Base-by-base conservation (phyloP, 345 rosid species). In the Corchorus capsularis region DNA sequence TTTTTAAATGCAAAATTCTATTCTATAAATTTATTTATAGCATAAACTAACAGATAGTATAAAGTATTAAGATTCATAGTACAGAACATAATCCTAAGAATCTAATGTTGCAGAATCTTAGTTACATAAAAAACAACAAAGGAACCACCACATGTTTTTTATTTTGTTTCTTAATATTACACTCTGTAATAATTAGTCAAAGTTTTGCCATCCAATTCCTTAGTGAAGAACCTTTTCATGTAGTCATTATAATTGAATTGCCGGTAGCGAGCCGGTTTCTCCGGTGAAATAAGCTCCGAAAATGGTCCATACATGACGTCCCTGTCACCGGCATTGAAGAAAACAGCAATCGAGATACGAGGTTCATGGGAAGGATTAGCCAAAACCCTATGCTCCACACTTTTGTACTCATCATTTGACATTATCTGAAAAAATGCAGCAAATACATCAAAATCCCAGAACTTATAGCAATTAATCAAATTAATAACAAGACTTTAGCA, bases 361-460 rank as follows among this genome's bases (percentile, higher is more conserved):
- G 91, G 77, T 47, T 85, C 75, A 0, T 0, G 57, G 2, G 73
- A 56, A 1, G 86, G 74, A 77, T 86, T 87, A 0, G 91, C 93
- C 77, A 86, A 64, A 63, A 83, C 88, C 50, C 89, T 77, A 82
- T 87, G 87, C 50, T 84, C 86, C 37, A 80, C 85, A 17, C 92
- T 87, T 72, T 2, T 78, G 77, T 84, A 87, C 71, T 86, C 88
- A 17, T 84, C 85, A 35, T 89, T 89, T 0, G 90, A 85, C 75
- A 89, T 4, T 1, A 89, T 89, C 89, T 89, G 78, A 43, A 50
- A 63, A 19, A 47, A 47, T 32, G 35, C 10, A 49, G 13, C 77
- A 27, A 60, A 73, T 6, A 12, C 20, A 39, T 53, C 55, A 46
- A 37, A 12, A 27, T 17, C 13, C n/a, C 70, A 45, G 17, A 20